Conservation (phyloP, 106 monocot species). For the Dendrobium catenatum region DNA sequence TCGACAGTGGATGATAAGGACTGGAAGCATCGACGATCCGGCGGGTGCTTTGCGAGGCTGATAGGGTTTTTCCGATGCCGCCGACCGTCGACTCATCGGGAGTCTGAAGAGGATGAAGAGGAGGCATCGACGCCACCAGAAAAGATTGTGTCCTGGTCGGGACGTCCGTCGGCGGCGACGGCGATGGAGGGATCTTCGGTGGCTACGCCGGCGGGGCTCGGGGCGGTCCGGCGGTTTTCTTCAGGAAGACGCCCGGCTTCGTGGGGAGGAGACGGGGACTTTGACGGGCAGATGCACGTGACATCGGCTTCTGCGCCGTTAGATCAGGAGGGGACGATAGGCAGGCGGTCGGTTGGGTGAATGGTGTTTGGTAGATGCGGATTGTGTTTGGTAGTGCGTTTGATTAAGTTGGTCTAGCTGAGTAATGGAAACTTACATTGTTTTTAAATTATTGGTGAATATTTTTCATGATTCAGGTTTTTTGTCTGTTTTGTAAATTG, state of each 20-base stretch:
- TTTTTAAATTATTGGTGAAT: too few relatives aligned
- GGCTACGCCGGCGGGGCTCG: constrained; percentile 16
- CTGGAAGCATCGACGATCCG: background rate
- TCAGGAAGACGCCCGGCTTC: constrained; percentile 28
- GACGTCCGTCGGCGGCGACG: constrained; percentile 16
- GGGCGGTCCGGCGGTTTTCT: constrained; percentile 17
- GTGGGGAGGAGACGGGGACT: constrained; percentile 31
- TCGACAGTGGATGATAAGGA: background rate
- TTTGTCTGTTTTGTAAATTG: too few relatives aligned
- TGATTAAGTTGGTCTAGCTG: too few relatives aligned
- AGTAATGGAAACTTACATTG: too few relatives aligned
- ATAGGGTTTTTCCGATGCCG: constrained; percentile 6
- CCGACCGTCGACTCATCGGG: background rate
- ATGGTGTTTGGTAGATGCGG: background rate
- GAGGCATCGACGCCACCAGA: background rate
- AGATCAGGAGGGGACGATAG: background rate
- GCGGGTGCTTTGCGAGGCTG: constrained; percentile 10
- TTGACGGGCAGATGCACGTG: constrained; percentile 11
- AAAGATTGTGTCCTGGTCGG: constrained; percentile 21
- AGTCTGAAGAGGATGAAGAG: background rate
- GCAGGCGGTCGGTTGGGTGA: constrained; percentile 1
- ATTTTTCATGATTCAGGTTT: too few relatives aligned
- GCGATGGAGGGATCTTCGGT: background rate
- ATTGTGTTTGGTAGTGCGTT: too few relatives aligned
- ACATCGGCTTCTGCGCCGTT: constrained; percentile 11